Evolutionary conservation across 345 rosid genomes (phyloP), one percentile per base, ranked within the genome.

Genomic region (Psidium friedrichsthalianum): DNA sequence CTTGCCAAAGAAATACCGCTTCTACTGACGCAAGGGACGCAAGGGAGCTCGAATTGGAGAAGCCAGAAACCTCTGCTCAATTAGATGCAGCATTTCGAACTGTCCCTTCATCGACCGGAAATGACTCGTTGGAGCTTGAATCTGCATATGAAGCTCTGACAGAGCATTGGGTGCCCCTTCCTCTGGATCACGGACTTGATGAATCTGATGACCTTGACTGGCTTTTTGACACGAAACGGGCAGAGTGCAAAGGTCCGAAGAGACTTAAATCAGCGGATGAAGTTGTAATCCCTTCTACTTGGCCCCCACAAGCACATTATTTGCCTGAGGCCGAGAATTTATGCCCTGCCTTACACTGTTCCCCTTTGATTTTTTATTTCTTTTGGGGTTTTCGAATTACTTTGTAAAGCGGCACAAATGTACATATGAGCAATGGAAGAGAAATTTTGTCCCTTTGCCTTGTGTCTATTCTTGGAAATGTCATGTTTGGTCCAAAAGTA

Each of bases 291-390:
- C 53, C 81, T 22, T 82, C 82, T 36, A 27, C 9, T 1, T 53
- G 56, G 82, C 81, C 64, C 88, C 94, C 94, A 5, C 61, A 58
- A 10, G 96, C 94, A n/a, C 87, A 69, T 49, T 82, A 54, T 90
- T 20, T 94, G 88, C 59, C 89, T 0, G 90, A 87, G 27, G 95
- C 87, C 2, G 95, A 90, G 82, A 64, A 64, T 95, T n/a, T 89
- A 86, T 57, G 92, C 96, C 1, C 84, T 95, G 84, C 98, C 99
- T 0, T 95, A 89, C 29, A 85, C 98, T 8, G 83, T 93, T n/a
- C 95, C 93, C 2, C 94, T 94, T 32, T 97, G 74, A 86, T 51
- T 56, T 18, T 25, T 54, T 87, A 52, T 42, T 59, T 8, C 8
- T n/a, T 11, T 51, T 51, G 52, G 11, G 52, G 52, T 3, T 51